These are phyloP conservation scores for Yamadazyma nakazawae DNA, from an alignment of 805 yeast species.

Conservation along the genomic window DNA sequence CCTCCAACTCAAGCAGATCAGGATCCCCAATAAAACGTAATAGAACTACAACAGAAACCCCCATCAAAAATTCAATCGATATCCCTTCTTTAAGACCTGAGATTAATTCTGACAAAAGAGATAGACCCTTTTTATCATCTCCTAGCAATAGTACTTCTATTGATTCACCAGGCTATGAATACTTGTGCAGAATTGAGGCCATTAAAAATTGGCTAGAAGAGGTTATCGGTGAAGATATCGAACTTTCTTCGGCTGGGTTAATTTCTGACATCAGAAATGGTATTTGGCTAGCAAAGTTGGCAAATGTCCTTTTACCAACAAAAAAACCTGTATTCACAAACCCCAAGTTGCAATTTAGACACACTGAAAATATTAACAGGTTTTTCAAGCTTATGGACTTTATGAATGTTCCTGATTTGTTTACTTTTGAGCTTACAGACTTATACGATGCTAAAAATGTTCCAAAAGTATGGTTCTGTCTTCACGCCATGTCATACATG, in stretches of 20 bases:
- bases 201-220: slow-evolving; percentile 79
- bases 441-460: slow-evolving; percentile 86
- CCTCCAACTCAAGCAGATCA: slow-evolving; percentile 16
- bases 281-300: slow-evolving; percentile 74
- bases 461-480: slow-evolving; percentile 90
- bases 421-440: slow-evolving; percentile 88
- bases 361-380: slow-evolving; percentile 86
- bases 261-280: slow-evolving; percentile 78
- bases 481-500: slow-evolving; percentile 82
- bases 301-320: slow-evolving; percentile 68
- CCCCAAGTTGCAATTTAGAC: slow-evolving; percentile 68
- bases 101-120: background rate
- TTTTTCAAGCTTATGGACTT: slow-evolving; percentile 70
- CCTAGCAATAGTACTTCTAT: slow-evolving; percentile 27
- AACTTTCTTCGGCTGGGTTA: slow-evolving; percentile 52
- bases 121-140: slow-evolving; percentile 22
- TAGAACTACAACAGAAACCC: slow-evolving; percentile 10
- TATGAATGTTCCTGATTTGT: slow-evolving; percentile 79
- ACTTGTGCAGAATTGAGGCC: slow-evolving; percentile 74
- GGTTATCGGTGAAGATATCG: slow-evolving; percentile 55
- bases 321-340: slow-evolving; percentile 54
- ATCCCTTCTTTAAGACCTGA: slow-evolving; percentile 12
- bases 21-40: slow-evolving; percentile 18
- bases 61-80: slow-evolving; percentile 2
- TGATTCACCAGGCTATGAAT: slow-evolving; percentile 58